Base-by-base conservation (phyloP, 306 rosid genomes). In the Phaseolus lunatus region DNA sequence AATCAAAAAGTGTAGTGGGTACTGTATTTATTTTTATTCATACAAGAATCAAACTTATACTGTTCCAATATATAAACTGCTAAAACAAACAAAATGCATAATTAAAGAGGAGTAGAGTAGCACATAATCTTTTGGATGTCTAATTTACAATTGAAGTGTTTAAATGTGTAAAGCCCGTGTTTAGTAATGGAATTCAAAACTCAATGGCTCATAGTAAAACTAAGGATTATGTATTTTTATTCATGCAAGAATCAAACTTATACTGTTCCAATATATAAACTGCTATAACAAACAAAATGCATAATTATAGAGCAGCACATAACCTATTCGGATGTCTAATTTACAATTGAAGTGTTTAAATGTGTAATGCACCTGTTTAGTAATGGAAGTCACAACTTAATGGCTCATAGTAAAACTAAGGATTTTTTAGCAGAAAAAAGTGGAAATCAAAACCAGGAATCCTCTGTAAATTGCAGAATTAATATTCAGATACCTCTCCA, bases 401-500 rank as follows among this genome's bases (percentile, higher is more conserved):
- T 53, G 35, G 65, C 74, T 67, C 77, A 59, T 27, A 11, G 20
- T 22, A 20, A 47, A 62, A 53, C 56, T 9, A 5, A 7, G 7
- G 52, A 5, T 78, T 54, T 37, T 68, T 39, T 29, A 29, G 22
- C n/a, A 63, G 67, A 59, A 72, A 68, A 56, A 23, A 68, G 29
- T 7, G 48, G 67, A 75, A 64, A 62, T 53, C 71, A 69, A 79
- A 49, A 78, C 66, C 69, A 61, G 54, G 31, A 75, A 78, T 62
- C 45, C 52, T 53, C 70, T 31, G 13, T 15, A 59, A 45, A 39
- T 18, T 12, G 59, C 61, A 31, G 39, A 23, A 37, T 15, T 53
- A 81, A 73, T 58, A 67, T 73, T 58, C 57, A 58, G 24, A 80
- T 95, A 95, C 98, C 98, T 95, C 97, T 80, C 98, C 98, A 70